phyloP scores from a whole-genome alignment of 108 stramenopile species.

The Nitzschia sp. region DNA sequence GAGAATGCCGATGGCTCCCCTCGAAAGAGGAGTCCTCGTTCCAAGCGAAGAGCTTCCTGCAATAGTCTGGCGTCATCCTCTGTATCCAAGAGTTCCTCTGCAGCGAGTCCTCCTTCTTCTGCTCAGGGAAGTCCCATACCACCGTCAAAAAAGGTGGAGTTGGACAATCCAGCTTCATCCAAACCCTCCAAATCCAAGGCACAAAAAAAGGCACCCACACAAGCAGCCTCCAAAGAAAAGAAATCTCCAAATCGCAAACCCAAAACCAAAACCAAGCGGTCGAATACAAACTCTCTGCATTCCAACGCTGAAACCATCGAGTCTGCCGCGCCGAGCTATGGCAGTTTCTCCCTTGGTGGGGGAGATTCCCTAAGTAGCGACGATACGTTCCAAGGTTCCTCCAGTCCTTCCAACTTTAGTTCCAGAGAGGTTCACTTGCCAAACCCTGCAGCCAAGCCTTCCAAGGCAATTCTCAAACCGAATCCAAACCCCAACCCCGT shows the following conservation, averaged over 20 bases:
- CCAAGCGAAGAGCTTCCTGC: neutral
- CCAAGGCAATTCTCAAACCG: slow-evolving; percentile 13
- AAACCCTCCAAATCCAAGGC: too few species aligned
- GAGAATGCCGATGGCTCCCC: too few species aligned
- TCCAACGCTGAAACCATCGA: too few species aligned
- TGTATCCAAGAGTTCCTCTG: neutral
- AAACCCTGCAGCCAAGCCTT: slow-evolving; percentile 1
- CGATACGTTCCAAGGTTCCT: slow-evolving; percentile 13
- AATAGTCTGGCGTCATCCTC: neutral
- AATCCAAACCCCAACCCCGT: slow-evolving; percentile 14
- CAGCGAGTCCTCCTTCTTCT: too few species aligned
- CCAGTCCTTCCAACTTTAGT: neutral
- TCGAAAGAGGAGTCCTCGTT: neutral
- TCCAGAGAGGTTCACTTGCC: neutral
- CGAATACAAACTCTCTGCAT: too few species aligned
- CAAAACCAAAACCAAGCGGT: too few species aligned
- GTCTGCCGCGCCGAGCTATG: slow-evolving; percentile 10
- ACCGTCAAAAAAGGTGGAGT: too few species aligned
- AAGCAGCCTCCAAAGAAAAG: neutral
- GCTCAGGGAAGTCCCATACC: too few species aligned
- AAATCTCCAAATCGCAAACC: neutral
- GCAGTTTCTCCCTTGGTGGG: slow-evolving; percentile 14
- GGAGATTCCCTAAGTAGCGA: slow-evolving; percentile 9
- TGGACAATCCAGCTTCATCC: too few species aligned
- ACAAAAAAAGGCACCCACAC: neutral